Percentiles rank a stretch among this genome's conserved stretches.
Evolutionary conservation across 1,284 basidiomycete species (phyloP).

Genomic region (Ustilago tritici): DNA sequence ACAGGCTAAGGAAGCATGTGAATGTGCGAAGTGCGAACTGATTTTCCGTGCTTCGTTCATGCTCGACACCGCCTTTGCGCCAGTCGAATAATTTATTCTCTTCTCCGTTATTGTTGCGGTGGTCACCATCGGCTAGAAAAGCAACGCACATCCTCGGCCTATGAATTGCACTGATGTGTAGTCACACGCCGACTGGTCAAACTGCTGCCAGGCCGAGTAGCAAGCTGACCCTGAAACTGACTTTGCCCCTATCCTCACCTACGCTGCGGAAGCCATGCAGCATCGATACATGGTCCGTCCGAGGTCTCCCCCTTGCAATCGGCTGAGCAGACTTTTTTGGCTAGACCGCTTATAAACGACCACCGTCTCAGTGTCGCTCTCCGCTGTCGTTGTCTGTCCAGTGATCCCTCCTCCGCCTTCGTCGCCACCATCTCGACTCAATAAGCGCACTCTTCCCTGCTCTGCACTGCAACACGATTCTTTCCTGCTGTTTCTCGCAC

Average conservation of each 20-base stretch:
- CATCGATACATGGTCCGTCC: not conserved
- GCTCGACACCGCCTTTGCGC: not conserved
- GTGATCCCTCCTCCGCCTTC: not conserved
- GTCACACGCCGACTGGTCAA: not conserved
- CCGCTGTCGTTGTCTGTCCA: not conserved
- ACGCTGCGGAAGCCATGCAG: not conserved
- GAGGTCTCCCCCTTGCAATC: not conserved
- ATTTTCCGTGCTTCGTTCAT: not conserved
- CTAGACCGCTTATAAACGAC: not conserved
- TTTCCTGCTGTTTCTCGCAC: not conserved
- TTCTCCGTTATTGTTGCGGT: not conserved
- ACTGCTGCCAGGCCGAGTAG: not conserved
- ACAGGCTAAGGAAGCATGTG: not conserved
- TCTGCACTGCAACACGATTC: not conserved
- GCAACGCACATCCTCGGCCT: not conserved
- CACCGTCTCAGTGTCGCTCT: not conserved
- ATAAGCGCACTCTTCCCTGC: not conserved
- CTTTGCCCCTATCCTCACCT: not conserved
- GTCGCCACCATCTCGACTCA: not conserved
- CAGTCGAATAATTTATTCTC: not conserved
- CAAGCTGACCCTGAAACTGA: not conserved
- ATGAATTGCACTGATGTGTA: not conserved
- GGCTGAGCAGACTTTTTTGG: not conserved
- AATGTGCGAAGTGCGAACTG: not conserved
- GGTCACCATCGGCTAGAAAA: conserved; percentile 16